Conservation (phyloP, 2,329 filamentous ascomycete species). For the Fusarium sp. region DNA sequence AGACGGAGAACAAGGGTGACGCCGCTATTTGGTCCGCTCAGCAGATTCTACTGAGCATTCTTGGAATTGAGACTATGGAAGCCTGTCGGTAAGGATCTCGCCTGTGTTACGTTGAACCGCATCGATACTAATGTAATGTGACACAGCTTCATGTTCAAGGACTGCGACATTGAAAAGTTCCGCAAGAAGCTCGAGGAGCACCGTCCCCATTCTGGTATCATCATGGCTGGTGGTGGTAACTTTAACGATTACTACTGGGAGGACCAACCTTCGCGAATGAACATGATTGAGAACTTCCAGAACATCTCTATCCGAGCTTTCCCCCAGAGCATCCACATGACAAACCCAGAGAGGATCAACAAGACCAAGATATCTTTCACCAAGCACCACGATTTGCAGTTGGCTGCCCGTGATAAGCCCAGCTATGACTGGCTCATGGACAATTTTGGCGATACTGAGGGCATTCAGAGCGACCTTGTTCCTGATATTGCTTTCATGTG, state of each 20-base stretch:
- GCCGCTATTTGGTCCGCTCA: slow-evolving; percentile 45
- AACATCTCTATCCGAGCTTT: slow-evolving; percentile 41
- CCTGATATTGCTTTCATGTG: slow-evolving; percentile 46
- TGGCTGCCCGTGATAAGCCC: slow-evolving; percentile 42
- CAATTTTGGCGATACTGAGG: slow-evolving; percentile 30
- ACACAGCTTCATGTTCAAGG: slow-evolving; percentile 40
- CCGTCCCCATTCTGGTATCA: slow-evolving; percentile 43
- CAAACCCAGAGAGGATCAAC: slow-evolving; percentile 36
- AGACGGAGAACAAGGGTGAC: slow-evolving; percentile 46
- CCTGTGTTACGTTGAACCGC: slow-evolving; percentile 6
- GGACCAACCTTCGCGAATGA: slow-evolving; percentile 45
- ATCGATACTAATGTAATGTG: slow-evolving; percentile 22
- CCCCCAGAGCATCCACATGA: slow-evolving; percentile 43
- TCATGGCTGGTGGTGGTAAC: slow-evolving; percentile 45
- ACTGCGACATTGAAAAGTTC: slow-evolving; percentile 41
- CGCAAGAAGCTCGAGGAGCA: slow-evolving; percentile 38
- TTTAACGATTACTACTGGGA: slow-evolving; percentile 47
- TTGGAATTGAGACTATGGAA: slow-evolving; percentile 45
- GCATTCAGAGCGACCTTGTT: slow-evolving; percentile 41
- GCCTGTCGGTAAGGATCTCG: slow-evolving; percentile 38
- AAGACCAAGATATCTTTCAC: slow-evolving; percentile 32
- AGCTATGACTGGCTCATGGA: slow-evolving; percentile 44
- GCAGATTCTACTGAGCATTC: slow-evolving; percentile 42
- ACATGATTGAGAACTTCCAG: slow-evolving; percentile 42
- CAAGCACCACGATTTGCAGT: slow-evolving; percentile 40